phyloP scores from a whole-genome alignment of 495 filamentous ascomycete genomes.

The Neurospora sublineolata region DNA sequence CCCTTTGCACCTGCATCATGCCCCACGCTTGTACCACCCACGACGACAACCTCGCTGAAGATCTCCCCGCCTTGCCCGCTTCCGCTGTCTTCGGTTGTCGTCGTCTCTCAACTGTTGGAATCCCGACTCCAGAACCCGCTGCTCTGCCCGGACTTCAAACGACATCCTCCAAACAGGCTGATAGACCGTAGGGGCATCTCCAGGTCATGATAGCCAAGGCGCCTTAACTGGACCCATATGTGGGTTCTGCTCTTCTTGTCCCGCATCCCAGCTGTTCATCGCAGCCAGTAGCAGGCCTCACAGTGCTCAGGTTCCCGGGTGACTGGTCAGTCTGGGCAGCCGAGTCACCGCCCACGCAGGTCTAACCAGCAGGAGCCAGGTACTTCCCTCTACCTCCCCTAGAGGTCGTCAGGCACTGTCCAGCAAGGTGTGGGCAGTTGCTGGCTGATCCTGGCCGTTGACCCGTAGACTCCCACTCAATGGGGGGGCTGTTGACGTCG shows the following conservation, averaged over 20 bases:
- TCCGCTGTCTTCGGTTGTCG: not conserved
- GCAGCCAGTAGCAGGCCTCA: not conserved
- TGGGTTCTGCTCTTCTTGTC: not conserved
- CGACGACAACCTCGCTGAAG: not conserved
- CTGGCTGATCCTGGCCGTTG: not conserved
- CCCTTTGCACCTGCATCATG: not conserved
- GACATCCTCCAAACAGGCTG: not conserved
- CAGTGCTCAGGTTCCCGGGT: not conserved
- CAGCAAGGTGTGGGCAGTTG: not conserved
- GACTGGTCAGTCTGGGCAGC: not conserved
- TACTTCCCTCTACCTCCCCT: not conserved
- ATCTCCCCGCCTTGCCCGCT: not conserved
- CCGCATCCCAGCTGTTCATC: not conserved
- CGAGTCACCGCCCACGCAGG: not conserved
- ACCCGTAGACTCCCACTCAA: not conserved
- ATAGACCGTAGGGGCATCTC: not conserved
- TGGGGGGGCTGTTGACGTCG: not conserved
- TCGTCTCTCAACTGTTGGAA: not conserved
- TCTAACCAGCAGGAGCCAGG: not conserved
- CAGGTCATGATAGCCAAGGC: not conserved
- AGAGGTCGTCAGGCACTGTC: not conserved
- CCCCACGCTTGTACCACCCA: not conserved
- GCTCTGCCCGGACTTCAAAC: not conserved
- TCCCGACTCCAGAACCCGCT: not conserved
- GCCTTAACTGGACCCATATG: not conserved